These are phyloP conservation scores for Saccharomyces hybrid DNA, from an alignment of 1,139 yeast genomes.

Conservation along the genomic window DNA sequence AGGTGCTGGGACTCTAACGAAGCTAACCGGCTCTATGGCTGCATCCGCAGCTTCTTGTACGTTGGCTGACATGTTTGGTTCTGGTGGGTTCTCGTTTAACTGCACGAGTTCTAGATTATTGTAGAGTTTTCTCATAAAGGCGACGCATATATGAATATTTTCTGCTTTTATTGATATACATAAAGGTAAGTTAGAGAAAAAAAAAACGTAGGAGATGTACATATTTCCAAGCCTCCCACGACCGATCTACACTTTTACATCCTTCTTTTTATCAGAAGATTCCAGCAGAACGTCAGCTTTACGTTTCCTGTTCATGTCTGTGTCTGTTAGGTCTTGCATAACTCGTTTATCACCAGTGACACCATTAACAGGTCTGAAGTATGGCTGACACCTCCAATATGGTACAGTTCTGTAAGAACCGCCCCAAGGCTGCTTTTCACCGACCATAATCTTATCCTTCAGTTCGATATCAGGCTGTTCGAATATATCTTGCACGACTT, in stretches of 20 bases:
- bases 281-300: conserved; percentile 16
- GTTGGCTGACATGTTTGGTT: background rate
- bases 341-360: conserved; percentile 42
- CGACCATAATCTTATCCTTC: conserved; percentile 47
- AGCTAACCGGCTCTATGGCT: conserved; percentile 12
- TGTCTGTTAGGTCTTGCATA: conserved; percentile 20
- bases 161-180: background rate
- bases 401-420: conserved; percentile 77
- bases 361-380: conserved; percentile 81
- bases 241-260: background rate
- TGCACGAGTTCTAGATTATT: background rate
- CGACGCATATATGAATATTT: background rate
- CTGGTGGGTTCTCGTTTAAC: background rate
- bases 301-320: conserved; percentile 14
- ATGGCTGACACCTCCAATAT: conserved; percentile 96
- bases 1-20: conserved; percentile 15
- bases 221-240: background rate
- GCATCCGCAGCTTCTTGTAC: conserved; percentile 5
- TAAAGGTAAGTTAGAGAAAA: background rate
- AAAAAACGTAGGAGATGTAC: background rate
- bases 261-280: background rate
- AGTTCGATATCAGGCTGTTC: conserved; percentile 35
- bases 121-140: background rate
- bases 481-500: conserved; percentile 52
- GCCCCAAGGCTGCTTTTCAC: conserved; percentile 63